A percentile compares a stretch with the other conserved stretches of the same genome.
Conservation (phyloP, 2,329 filamentous ascomycete species). For the Fusarium duplospermum region DNA sequence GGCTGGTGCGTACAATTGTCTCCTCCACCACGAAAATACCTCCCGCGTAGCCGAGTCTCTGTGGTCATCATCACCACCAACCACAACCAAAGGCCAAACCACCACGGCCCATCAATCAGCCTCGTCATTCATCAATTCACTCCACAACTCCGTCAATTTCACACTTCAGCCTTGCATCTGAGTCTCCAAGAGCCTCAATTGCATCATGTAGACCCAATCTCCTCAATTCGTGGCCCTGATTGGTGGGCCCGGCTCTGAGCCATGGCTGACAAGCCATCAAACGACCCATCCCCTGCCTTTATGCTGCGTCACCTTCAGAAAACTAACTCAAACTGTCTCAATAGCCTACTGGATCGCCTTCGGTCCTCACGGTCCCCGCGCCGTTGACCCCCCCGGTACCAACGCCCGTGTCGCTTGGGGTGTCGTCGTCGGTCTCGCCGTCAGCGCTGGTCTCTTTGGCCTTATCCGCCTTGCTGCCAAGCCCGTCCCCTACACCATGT, state of each 20-base stretch:
- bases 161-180: conserved; percentile 36
- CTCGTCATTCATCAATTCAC: conserved; percentile 25
- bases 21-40: conserved; percentile 49
- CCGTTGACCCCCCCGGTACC: conserved; percentile 85
- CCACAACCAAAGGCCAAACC: conserved; percentile 18
- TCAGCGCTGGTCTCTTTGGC: conserved; percentile 78
- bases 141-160: conserved; percentile 19
- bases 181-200: conserved; percentile 39
- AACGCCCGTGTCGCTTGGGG: conserved; percentile 81
- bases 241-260: conserved; percentile 29
- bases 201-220: conserved; percentile 36
- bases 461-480: conserved; percentile 77
- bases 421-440: conserved; percentile 74
- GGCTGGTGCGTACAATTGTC: conserved; percentile 79
- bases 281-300: conserved; percentile 28
- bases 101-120: conserved; percentile 15
- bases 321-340: conserved; percentile 55
- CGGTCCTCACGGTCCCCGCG: conserved; percentile 93
- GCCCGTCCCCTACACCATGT: conserved; percentile 86
- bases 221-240: conserved; percentile 39
- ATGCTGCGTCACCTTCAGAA: conserved; percentile 31
- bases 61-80: conserved; percentile 1
- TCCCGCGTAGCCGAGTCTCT: conserved; percentile 45
- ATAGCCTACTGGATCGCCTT: conserved; percentile 99
- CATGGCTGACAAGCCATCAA: conserved; percentile 27